Evolutionary conservation across 2,329 filamentous ascomycete species (phyloP).

Genomic region (Epichloe coenophiala): DNA sequence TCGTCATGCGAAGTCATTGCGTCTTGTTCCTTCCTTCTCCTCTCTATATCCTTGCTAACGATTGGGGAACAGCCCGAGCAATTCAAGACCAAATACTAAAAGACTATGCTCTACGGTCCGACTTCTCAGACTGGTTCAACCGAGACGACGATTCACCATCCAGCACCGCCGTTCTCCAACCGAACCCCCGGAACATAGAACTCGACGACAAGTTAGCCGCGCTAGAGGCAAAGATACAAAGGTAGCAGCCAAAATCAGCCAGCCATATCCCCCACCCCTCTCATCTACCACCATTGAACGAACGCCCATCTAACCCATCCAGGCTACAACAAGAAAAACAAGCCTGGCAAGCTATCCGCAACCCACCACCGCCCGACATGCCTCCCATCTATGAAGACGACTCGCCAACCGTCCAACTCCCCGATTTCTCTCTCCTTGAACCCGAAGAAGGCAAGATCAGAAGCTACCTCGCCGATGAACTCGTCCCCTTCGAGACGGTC

Average conservation of each 20-base stretch:
- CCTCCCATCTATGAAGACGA: constrained; percentile 18
- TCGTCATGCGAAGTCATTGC: too few relatives aligned
- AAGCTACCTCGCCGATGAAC: constrained; percentile 35
- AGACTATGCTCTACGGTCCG: constrained; percentile 67
- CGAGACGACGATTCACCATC: constrained; percentile 45
- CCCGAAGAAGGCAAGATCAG: constrained; percentile 55
- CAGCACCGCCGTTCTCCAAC: constrained; percentile 55
- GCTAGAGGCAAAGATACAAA: constrained; percentile 69
- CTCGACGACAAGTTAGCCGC: constrained; percentile 70
- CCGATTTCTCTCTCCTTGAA: constrained; percentile 50
- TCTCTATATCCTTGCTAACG: neutral
- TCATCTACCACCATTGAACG: too few relatives aligned
- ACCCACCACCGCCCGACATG: constrained; percentile 47
- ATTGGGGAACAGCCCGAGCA: constrained; percentile 51
- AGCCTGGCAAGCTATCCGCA: constrained; percentile 64
- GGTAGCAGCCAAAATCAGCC: constrained; percentile 35
- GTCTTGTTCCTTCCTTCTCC: too few relatives aligned
- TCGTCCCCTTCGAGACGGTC: constrained; percentile 27
- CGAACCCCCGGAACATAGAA: constrained; percentile 86
- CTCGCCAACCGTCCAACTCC: constrained; percentile 19
- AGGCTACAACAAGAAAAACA: constrained; percentile 77
- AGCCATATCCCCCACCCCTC: too few relatives aligned
- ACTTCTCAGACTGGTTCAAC: constrained; percentile 88
- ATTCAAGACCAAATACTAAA: constrained; percentile 88
- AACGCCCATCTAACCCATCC: constrained; percentile 10